A percentile compares a stretch with the other conserved stretches of the same genome.
Evolutionary conservation across 1,139 yeast genomes (phyloP).

Genomic region (Kodamaea fungicola): DNA sequence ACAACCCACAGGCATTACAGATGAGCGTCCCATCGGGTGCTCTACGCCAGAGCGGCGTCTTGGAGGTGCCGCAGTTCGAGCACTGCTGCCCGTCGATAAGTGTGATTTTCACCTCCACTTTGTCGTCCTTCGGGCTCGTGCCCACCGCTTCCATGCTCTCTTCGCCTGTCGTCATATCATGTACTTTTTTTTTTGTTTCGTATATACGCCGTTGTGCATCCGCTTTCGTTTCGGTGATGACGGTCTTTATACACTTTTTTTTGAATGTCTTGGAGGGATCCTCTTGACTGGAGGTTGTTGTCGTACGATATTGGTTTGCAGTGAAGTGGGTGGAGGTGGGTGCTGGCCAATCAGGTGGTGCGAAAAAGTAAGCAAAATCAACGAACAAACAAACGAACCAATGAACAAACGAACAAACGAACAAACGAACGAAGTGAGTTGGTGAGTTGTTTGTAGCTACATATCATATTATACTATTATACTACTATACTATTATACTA

Average conservation of each 20-base stretch:
- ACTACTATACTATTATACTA: too few relatives aligned
- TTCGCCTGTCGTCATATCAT: constrained; percentile 1
- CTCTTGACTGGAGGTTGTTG: too few relatives aligned
- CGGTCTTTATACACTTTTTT: too few relatives aligned
- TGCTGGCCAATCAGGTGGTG: not conserved
- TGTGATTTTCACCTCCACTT: not conserved
- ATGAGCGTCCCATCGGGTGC: constrained; percentile 64
- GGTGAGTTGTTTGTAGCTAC: too few relatives aligned
- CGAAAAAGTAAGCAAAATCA: not conserved
- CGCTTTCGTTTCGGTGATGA: too few relatives aligned
- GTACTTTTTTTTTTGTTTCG: not conserved
- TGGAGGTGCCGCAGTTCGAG: constrained; percentile 65
- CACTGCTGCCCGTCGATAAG: constrained; percentile 45
- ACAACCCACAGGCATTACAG: constrained; percentile 72
- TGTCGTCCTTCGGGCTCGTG: not conserved
- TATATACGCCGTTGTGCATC: too few relatives aligned
- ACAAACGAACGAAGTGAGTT: too few relatives aligned
- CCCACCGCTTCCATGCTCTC: not conserved
- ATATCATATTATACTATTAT: too few relatives aligned
- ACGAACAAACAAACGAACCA: not conserved
- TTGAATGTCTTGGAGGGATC: too few relatives aligned
- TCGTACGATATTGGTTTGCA: too few relatives aligned
- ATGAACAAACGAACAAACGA: too few relatives aligned
- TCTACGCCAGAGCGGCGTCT: constrained; percentile 68
- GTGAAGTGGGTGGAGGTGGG: not conserved